Base-by-base conservation (phyloP, 495 filamentous ascomycete genomes). In the Neurospora sp. region DNA sequence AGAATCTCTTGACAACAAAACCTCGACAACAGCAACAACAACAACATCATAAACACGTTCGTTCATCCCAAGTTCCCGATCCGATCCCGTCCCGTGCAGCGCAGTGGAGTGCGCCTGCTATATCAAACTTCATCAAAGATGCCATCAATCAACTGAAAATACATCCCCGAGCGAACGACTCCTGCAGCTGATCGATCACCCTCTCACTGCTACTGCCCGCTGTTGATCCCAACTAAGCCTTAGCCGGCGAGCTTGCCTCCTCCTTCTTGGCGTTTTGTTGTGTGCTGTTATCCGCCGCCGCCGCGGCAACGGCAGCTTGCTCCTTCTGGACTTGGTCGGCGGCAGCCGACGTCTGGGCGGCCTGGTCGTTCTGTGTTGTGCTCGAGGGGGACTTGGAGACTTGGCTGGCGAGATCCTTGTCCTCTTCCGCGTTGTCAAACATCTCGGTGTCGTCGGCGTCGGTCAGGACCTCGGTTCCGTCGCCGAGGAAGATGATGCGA, bases 401-500 rank as follows among this genome's bases (percentile, higher is more conserved):
- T 77, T 89, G 87, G 77, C 84, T 87, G 22, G 76, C 85, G 7
- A 88, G 82, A 73, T 95, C 94, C 80, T 92, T 92, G 74, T 96
- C 92, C 80, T 96, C 93, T 72, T 94, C 93, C 70, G 89, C 87
- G 73, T 93, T 89, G 80, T 97, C 94, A 84, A 97, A 95, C 87
- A 98, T 93, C 74, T 97, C 92, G 40, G 90, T 89, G 75, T 98
- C 95, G 77, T 94, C 90, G 73, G 92, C 91, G 77, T 93, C 94
- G 53, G 92, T 92, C 71, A 94, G 82, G 74, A 96, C 86, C 84
- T 97, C 94, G 72, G 92, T 96, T 74, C 95, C 96, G 85, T 98
- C 94, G 44, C 96, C 94, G 45, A 99, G 87, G 78, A 97, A 89
- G 78, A 98, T 98, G 78, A 98, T 94, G 71, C 94, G 89, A 61